A percentile compares a stretch with the other conserved stretches of the same genome.
Evolutionary conservation across 768 basidiomycete genomes (phyloP).

Genomic region (Leucocoprinus birnbaumii): DNA sequence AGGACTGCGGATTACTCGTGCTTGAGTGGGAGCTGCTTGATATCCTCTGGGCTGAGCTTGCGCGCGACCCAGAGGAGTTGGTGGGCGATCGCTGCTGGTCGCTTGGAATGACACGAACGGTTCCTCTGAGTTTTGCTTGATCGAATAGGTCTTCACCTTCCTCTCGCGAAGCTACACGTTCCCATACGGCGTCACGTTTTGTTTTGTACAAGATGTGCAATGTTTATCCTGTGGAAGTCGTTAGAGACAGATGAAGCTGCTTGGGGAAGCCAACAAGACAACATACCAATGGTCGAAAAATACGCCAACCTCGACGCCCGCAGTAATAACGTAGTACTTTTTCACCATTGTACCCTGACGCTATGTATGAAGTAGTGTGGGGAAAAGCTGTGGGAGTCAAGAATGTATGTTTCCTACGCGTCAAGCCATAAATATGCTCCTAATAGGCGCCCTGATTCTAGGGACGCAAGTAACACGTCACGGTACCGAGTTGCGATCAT

Average conservation of each 20-base stretch:
- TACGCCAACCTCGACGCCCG: background rate
- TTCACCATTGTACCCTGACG: slow-evolving; percentile 1
- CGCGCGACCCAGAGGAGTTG: background rate
- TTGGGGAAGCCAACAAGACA: background rate
- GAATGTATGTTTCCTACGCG: background rate
- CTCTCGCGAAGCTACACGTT: slow-evolving; percentile 39
- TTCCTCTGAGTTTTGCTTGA: slow-evolving; percentile 24
- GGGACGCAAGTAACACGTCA: slow-evolving; percentile 6
- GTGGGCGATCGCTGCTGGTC: background rate
- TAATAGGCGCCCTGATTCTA: slow-evolving; percentile 1
- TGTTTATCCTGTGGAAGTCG: slow-evolving; percentile 39
- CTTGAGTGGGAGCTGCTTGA: background rate
- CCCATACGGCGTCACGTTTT: slow-evolving; percentile 38
- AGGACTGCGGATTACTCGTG: background rate
- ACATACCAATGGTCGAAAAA: slow-evolving; percentile 8
- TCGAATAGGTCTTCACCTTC: slow-evolving; percentile 35
- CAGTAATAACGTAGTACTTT: slow-evolving; percentile 9
- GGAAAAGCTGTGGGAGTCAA: slow-evolving; percentile 7
- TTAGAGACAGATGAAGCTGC: background rate
- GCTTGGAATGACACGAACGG: slow-evolving; percentile 23
- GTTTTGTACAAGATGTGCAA: slow-evolving; percentile 37
- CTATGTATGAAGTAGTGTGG: background rate
- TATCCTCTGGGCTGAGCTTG: background rate
- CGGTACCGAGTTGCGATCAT: background rate
- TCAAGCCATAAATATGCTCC: slow-evolving; percentile 6